Percentiles rank a stretch among this genome's conserved stretches.
Evolutionary conservation across 345 rosid species (phyloP).

Genomic region (Rhodamnia argentea): DNA sequence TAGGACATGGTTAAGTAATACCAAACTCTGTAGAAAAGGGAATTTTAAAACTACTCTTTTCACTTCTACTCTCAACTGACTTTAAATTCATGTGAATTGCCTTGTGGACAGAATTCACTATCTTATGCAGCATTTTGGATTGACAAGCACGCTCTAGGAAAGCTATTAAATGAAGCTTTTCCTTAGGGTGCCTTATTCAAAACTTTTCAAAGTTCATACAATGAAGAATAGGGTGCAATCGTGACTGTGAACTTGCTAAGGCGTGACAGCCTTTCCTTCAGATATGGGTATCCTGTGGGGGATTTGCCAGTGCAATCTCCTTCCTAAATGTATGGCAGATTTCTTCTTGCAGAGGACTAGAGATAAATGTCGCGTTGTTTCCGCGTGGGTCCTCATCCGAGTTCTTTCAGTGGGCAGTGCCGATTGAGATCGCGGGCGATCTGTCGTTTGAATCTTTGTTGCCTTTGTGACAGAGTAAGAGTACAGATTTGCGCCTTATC

Average conservation of each 20-base stretch:
- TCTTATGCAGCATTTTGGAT: neutral
- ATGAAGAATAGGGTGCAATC: neutral
- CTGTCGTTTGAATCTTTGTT: too few relatives aligned
- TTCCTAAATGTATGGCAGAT: neutral
- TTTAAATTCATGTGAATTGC: neutral
- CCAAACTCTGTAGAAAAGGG: constrained; percentile 29
- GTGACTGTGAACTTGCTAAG: neutral
- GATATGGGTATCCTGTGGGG: neutral
- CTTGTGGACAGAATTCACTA: neutral
- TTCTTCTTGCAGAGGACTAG: neutral
- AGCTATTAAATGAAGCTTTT: neutral
- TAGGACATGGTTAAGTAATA: constrained; percentile 82
- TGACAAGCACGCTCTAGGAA: neutral
- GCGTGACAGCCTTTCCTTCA: neutral
- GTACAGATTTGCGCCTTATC: too few relatives aligned
- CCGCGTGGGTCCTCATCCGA: too few relatives aligned
- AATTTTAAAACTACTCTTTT: neutral
- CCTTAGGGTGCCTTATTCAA: neutral
- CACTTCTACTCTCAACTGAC: neutral
- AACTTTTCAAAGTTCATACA: neutral
- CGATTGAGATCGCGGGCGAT: neutral
- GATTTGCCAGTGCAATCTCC: neutral
- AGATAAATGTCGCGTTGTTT: neutral
- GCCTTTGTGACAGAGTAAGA: too few relatives aligned
- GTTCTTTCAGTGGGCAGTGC: neutral